phyloP scores from a whole-genome alignment of 2,329 filamentous ascomycete genomes.

The Phialocephala sp. region DNA sequence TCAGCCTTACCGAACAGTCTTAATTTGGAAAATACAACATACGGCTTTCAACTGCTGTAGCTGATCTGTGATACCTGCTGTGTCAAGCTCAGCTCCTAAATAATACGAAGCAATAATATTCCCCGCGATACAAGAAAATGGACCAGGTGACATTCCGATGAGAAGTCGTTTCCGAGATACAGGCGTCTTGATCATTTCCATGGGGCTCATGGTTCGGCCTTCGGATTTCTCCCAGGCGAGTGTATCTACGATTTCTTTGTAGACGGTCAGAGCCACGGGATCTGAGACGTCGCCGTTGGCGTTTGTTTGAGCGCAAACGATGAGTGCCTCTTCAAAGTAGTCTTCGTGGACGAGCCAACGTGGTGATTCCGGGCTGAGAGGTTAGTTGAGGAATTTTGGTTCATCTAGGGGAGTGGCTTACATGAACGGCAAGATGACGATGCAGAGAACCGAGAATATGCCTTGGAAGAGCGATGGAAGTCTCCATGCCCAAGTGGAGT shows the following conservation, averaged over 20 bases:
- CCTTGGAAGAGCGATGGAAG: constrained; percentile 41
- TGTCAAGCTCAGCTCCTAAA: constrained; percentile 49
- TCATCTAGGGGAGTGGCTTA: neutral
- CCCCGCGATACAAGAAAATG: constrained; percentile 48
- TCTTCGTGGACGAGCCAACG: constrained; percentile 43
- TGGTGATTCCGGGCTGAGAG: constrained; percentile 32
- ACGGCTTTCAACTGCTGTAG: constrained; percentile 51
- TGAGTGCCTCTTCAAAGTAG: constrained; percentile 34
- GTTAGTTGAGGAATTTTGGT: neutral
- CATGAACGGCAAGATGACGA: constrained; percentile 34
- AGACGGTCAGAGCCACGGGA: constrained; percentile 34
- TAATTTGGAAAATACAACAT: constrained; percentile 13
- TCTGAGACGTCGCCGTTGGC: constrained; percentile 46
- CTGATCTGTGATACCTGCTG: constrained; percentile 52
- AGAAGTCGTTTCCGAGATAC: constrained; percentile 47
- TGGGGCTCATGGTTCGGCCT: constrained; percentile 32
- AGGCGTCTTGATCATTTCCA: constrained; percentile 42
- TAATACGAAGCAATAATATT: constrained; percentile 48
- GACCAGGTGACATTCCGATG: constrained; percentile 46
- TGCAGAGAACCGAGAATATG: constrained; percentile 38
- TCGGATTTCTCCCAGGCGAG: constrained; percentile 37
- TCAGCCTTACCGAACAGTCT: neutral
- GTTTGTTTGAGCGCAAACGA: constrained; percentile 47
- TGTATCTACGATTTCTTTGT: constrained; percentile 43
- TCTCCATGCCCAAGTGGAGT: constrained; percentile 46